Evolutionary conservation across 2,329 filamentous ascomycete species (phyloP).

Genomic region (Ophiocordyceps camponoti-saundersi): DNA sequence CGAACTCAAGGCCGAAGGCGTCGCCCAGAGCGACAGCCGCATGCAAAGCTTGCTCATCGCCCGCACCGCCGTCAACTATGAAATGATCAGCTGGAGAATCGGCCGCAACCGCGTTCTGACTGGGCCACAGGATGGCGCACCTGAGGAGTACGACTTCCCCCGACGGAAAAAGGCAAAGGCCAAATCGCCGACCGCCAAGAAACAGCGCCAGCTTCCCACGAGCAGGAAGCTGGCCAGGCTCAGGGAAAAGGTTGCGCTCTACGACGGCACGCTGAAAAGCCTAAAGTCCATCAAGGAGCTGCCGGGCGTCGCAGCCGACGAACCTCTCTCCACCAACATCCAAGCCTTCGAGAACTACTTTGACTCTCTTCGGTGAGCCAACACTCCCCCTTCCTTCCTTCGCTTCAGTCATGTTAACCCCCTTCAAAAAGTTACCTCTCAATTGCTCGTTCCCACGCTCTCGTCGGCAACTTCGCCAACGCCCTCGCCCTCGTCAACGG

Average conservation of each 20-base stretch:
- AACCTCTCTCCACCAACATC: constrained; percentile 58
- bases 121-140: constrained; percentile 63
- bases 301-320: constrained; percentile 76
- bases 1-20: constrained; percentile 67
- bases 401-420: not conserved
- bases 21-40: constrained; percentile 65
- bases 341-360: constrained; percentile 70
- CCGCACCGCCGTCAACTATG: constrained; percentile 83
- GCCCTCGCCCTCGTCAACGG: constrained; percentile 73
- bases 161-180: constrained; percentile 29
- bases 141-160: constrained; percentile 29
- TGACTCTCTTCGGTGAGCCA: constrained; percentile 60
- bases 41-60: constrained; percentile 92
- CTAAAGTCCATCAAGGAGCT: constrained; percentile 80
- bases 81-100: constrained; percentile 85
- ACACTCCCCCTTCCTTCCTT: not conserved
- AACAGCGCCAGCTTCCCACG: constrained; percentile 44
- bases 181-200: constrained; percentile 22
- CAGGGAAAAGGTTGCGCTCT: constrained; percentile 75
- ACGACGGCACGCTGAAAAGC: constrained; percentile 81
- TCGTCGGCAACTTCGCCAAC: constrained; percentile 56
- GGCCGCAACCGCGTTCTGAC: constrained; percentile 82
- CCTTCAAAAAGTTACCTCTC: constrained; percentile 48
- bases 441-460: constrained; percentile 67
- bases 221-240: constrained; percentile 64